Evolutionary conservation across 441 rosid species (phyloP).

Genomic region (Populus hybrid): DNA sequence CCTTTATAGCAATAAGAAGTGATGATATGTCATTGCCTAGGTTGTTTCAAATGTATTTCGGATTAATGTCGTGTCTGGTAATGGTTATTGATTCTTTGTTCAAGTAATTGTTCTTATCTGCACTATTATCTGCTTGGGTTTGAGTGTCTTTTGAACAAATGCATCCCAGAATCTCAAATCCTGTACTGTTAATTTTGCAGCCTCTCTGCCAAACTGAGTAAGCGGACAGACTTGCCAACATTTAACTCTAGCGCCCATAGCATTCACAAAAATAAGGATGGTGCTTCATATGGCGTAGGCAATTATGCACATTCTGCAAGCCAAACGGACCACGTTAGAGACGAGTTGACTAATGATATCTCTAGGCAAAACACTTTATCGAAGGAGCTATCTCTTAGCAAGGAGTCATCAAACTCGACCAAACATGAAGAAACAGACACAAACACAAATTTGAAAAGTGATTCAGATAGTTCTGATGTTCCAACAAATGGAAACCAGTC

Average conservation of each 20-base stretch:
- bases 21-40: neutral
- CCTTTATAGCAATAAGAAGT: neutral
- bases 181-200: conserved; percentile 34
- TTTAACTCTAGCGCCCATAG: conserved; percentile 44
- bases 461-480: conserved; percentile 26
- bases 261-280: conserved; percentile 41
- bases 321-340: conserved; percentile 31
- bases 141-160: neutral
- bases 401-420: conserved; percentile 19
- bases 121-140: neutral
- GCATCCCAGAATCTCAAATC: conserved; percentile 6
- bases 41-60: neutral
- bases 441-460: conserved; percentile 19
- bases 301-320: conserved; percentile 35
- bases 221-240: conserved; percentile 60
- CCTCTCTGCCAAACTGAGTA: conserved; percentile 53
- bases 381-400: conserved; percentile 25
- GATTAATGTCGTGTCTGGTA: neutral
- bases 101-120: neutral
- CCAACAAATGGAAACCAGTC: conserved; percentile 36
- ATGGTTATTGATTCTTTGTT: neutral
- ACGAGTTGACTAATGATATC: conserved; percentile 29
- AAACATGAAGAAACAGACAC: conserved; percentile 27
- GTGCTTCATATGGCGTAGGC: conserved; percentile 28
- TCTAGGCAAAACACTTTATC: conserved; percentile 35